phyloP scores from a whole-genome alignment of 2,329 filamentous ascomycete genomes.

The Sporothrix luriei region DNA sequence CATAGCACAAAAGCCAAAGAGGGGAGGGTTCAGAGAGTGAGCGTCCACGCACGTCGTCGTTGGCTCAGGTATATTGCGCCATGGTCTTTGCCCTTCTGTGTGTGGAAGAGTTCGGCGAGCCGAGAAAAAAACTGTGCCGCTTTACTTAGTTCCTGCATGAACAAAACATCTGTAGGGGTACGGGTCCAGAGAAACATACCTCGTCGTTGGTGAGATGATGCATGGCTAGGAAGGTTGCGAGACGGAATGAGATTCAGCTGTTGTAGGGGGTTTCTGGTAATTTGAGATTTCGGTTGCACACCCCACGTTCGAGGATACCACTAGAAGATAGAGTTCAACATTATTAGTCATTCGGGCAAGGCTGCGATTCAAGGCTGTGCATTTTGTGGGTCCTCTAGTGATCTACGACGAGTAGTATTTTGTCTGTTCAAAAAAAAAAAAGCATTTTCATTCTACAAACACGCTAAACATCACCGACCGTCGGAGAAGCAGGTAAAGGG shows the following conservation, averaged over 20 bases:
- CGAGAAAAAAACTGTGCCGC: conserved; percentile 68
- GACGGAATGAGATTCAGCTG: background rate
- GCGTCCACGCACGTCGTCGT: conserved; percentile 65
- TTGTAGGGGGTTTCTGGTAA: background rate
- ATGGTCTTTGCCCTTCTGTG: conserved; percentile 68
- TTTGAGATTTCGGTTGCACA: background rate
- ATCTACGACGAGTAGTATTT: too few species aligned
- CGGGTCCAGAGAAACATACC: conserved; percentile 37
- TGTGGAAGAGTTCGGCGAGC: conserved; percentile 68
- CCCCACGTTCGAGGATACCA: background rate
- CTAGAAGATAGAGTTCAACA: background rate
- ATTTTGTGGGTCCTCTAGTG: background rate
- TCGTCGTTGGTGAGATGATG: conserved; percentile 47
- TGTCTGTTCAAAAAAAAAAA: background rate
- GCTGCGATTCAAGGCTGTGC: conserved; percentile 14
- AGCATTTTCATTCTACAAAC: background rate
- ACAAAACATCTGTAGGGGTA: background rate
- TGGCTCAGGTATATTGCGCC: conserved; percentile 75
- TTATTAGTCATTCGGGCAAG: conserved; percentile 30
- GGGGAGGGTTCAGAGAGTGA: background rate
- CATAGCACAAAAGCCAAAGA: too few species aligned
- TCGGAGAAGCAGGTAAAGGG: background rate
- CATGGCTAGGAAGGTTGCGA: conserved; percentile 37
- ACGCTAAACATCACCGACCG: background rate
- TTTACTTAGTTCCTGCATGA: background rate